Percentiles rank a stretch among this genome's conserved stretches.
phyloP scores from a whole-genome alignment of 495 filamentous ascomycete species.

The Penicillium tannophilum region DNA sequence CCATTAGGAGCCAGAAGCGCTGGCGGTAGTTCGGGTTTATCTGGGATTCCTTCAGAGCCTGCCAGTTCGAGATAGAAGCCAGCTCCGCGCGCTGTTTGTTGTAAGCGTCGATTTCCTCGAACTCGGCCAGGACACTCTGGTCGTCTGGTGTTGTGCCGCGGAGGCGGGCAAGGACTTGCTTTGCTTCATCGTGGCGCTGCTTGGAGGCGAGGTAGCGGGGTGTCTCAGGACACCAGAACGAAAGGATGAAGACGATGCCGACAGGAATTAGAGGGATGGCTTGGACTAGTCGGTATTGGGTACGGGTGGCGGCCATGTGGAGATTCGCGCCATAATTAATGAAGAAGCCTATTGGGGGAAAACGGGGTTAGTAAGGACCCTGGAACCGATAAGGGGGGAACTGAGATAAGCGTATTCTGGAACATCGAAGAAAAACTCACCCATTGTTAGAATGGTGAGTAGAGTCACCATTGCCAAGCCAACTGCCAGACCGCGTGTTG shows the following conservation, averaged over 20 bases:
- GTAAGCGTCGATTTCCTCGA: conserved; percentile 38
- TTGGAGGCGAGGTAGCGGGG: conserved; percentile 46
- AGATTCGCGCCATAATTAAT: conserved; percentile 48
- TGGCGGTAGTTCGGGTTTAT: conserved; percentile 45
- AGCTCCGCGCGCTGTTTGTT: conserved; percentile 33
- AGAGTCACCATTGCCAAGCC: conserved; percentile 54
- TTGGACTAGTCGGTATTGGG: conserved; percentile 49
- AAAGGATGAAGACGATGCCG: conserved; percentile 39
- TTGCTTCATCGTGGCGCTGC: conserved; percentile 35
- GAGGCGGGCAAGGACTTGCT: conserved; percentile 41
- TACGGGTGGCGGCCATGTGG: conserved; percentile 41
- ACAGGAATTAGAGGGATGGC: conserved; percentile 45
- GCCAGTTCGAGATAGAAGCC: conserved; percentile 38
- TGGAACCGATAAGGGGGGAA: not conserved
- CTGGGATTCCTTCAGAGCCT: conserved; percentile 46
- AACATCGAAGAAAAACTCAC: conserved; percentile 26
- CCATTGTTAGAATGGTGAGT: conserved; percentile 39
- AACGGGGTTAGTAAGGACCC: not conserved
- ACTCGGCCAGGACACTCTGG: conserved; percentile 36
- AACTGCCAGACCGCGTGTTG: conserved; percentile 51
- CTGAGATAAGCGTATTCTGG: no score
- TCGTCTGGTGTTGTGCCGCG: conserved; percentile 36
- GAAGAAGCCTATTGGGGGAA: conserved; percentile 40
- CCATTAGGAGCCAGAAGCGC: conserved; percentile 48
- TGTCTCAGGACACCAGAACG: conserved; percentile 42